Base-by-base conservation (phyloP, 139 green algal genomes). In the Chlorella sp. region DNA sequence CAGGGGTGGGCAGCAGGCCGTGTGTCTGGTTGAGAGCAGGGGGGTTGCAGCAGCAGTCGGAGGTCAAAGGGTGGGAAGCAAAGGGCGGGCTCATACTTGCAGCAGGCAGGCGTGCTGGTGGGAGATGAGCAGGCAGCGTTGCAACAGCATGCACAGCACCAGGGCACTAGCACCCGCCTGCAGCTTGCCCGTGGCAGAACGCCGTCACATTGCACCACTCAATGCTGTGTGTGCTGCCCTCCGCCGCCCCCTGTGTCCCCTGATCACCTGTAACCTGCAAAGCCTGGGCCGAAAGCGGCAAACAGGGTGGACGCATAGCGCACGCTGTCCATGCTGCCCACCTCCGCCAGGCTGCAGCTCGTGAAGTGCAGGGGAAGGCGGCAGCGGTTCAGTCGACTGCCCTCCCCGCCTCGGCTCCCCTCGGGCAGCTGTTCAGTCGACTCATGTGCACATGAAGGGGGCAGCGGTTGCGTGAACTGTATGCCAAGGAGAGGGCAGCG, bases 241-340 rank as follows among this genome's bases (percentile, higher is more conserved):
- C 48, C 48, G 48, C 48, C 48, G 5, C 48, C 48, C 48, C 48
- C 9, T 9, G 48, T 57, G 48, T 57, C 48, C 9, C 86, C 91
- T 21, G 92, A 91, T 39, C 95, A 93, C 53, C 91, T 76, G 85
- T 96, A 96, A 53, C 94, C 94, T 15, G 93, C 87, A 83, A 95
- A 96, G 34, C 40, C 88, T 48, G 87, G 89, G 14, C 88, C 92
- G 77, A 95, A 95, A 9, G 75, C 37, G 1, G 66, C 42, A 32
- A 32, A 64, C 22, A 93, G 91, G 3, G 76, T 5, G 0, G 83
- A 75, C 1, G 94, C 94, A 60, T 95, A 96, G 78, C 37, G 24
- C 18, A 57, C 32, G 61, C 89, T 93, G 86, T 94, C 39, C 85
- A 95, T 79, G 16, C 92, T 91, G 1, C 77, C 66, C 24, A 61